phyloP scores from a whole-genome alignment of 805 yeast genomes.

The Naumovozyma castellii region DNA sequence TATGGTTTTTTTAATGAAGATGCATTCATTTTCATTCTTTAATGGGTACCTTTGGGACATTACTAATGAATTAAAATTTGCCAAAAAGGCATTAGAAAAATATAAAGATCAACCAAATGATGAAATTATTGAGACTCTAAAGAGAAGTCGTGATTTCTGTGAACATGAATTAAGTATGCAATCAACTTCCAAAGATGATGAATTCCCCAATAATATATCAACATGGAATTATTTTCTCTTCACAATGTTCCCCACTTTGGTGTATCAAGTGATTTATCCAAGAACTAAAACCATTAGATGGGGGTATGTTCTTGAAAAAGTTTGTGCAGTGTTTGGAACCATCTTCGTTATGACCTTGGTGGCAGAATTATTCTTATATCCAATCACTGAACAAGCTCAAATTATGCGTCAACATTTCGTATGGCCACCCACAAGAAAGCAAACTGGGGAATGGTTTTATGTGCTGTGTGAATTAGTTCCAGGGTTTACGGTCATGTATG shows the following conservation, averaged over 20 bases:
- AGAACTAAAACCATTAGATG: constrained; percentile 61
- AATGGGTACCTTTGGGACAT: constrained; percentile 82
- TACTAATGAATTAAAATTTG: constrained; percentile 42
- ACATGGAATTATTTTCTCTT: constrained; percentile 59
- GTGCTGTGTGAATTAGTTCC: constrained; percentile 65
- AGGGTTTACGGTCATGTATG: constrained; percentile 64
- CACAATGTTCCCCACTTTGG: constrained; percentile 83
- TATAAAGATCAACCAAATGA: constrained; percentile 25
- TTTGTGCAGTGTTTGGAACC: constrained; percentile 78
- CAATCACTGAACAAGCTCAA: constrained; percentile 54
- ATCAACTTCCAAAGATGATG: constrained; percentile 23
- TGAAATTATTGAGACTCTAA: constrained; percentile 29
- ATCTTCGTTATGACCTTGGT: constrained; percentile 72
- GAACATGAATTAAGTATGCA: constrained; percentile 59
- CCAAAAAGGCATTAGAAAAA: constrained; percentile 37
- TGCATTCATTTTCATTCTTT: constrained; percentile 86
- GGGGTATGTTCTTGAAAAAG: constrained; percentile 57
- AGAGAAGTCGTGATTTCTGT: constrained; percentile 56
- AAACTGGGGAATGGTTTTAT: constrained; percentile 21
- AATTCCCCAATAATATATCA: constrained; percentile 69
- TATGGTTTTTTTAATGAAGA: constrained; percentile 83
- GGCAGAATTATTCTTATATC: constrained; percentile 69
- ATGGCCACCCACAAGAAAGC: constrained; percentile 16
- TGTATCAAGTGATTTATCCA: constrained; percentile 76
- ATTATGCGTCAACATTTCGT: constrained; percentile 33